Evolutionary conservation across 805 yeast genomes (phyloP).

Genomic region (Torulaspora microellipsoides): DNA sequence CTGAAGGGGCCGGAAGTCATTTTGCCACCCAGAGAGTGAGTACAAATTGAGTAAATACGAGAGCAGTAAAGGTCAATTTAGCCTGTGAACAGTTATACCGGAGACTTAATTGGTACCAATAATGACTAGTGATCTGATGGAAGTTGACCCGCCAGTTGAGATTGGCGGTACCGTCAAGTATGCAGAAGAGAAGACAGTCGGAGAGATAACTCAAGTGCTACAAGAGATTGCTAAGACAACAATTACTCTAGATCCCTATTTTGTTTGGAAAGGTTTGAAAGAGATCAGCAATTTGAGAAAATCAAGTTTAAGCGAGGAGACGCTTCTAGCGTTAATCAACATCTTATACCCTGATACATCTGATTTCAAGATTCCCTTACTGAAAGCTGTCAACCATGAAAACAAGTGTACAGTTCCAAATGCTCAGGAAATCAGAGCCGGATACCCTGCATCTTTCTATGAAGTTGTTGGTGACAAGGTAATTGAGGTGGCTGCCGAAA

Average conservation of each 20-base stretch:
- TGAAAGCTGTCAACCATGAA: constrained; percentile 38
- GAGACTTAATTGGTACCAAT: neutral
- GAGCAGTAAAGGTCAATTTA: neutral
- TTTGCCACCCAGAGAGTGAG: constrained; percentile 14
- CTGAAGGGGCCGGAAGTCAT: constrained; percentile 4
- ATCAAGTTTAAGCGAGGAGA: constrained; percentile 45
- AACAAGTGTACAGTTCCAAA: constrained; percentile 35
- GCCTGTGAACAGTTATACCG: neutral
- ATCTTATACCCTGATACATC: constrained; percentile 50
- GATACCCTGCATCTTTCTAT: constrained; percentile 33
- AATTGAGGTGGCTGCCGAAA: constrained; percentile 61
- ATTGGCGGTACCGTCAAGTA: constrained; percentile 29
- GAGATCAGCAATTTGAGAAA: constrained; percentile 75
- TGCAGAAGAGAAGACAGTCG: constrained; percentile 32
- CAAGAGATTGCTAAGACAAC: constrained; percentile 51
- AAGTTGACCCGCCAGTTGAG: constrained; percentile 24
- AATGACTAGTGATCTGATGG: constrained; percentile 25
- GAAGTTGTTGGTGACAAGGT: constrained; percentile 23
- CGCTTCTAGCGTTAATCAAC: constrained; percentile 52
- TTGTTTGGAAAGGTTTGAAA: constrained; percentile 78
- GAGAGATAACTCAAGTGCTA: constrained; percentile 32
- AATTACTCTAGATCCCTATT: constrained; percentile 75
- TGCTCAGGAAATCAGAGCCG: constrained; percentile 29
- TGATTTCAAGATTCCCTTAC: constrained; percentile 40
- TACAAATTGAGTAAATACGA: neutral